Conservation (phyloP, 2,329 filamentous ascomycete species). For the Pseudocercospora pini-densiflorae region DNA sequence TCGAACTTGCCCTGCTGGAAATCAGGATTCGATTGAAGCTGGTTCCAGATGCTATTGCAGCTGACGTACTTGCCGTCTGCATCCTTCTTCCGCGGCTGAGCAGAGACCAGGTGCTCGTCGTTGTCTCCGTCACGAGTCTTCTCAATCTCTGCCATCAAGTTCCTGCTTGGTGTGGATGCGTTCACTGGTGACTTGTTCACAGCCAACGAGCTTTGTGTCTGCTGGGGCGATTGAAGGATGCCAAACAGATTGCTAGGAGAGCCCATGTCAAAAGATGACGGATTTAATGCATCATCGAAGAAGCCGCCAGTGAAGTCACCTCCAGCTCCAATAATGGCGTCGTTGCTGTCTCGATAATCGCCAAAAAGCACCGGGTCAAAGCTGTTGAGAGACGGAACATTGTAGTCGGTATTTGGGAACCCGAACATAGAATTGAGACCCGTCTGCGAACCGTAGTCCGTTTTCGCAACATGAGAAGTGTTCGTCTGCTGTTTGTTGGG, state of each 20-base stretch:
- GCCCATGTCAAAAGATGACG: conserved; percentile 65
- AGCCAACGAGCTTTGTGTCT: conserved; percentile 27
- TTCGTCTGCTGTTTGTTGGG: conserved; percentile 36
- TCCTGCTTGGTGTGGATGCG: conserved; percentile 44
- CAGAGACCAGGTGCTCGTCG: conserved; percentile 48
- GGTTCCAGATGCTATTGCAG: conserved; percentile 95
- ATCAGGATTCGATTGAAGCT: conserved; percentile 81
- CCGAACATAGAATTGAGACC: conserved; percentile 26
- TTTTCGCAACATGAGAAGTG: conserved; percentile 16
- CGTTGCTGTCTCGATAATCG: conserved; percentile 88
- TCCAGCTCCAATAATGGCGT: conserved; percentile 70
- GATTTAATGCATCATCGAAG: conserved; percentile 63
- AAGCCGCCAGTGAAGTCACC: conserved; percentile 78
- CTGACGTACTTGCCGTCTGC: conserved; percentile 66
- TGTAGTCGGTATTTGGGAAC: conserved; percentile 33
- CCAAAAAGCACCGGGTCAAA: conserved; percentile 93
- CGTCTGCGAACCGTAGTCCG: conserved; percentile 24
- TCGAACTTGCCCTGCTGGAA: conserved; percentile 92
- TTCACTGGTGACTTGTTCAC: conserved; percentile 14
- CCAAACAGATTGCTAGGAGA: conserved; percentile 75
- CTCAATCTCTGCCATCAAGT: conserved; percentile 79
- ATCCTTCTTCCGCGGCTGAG: conserved; percentile 24
- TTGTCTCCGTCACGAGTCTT: conserved; percentile 73
- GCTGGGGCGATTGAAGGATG: conserved; percentile 48
- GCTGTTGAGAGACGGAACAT: conserved; percentile 59